Conservation (phyloP, 2,329 filamentous ascomycete species). For the Cladosporium oxysporum region DNA sequence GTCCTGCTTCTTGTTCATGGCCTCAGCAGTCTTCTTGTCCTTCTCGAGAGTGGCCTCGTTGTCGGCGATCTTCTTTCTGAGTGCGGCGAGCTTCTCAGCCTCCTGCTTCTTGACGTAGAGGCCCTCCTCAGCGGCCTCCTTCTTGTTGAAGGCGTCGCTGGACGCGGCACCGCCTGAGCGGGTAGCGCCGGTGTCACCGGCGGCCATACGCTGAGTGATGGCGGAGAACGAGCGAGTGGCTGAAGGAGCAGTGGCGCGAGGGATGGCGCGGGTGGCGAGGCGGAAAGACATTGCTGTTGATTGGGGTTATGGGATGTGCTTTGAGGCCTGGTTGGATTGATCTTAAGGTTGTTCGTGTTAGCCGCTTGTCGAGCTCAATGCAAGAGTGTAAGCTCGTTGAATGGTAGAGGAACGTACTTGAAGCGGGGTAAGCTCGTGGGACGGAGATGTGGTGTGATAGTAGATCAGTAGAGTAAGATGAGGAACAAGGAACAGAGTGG, state of each 20-base stretch:
- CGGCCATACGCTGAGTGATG: slow-evolving; percentile 45
- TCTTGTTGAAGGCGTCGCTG: slow-evolving; percentile 90
- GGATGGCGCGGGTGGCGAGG: slow-evolving; percentile 25
- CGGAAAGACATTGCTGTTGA: slow-evolving; percentile 30
- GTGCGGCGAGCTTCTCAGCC: slow-evolving; percentile 68
- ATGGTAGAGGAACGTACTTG: not conserved
- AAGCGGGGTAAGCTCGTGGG: not conserved
- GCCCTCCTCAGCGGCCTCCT: slow-evolving; percentile 85
- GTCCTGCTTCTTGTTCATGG: slow-evolving; percentile 24
- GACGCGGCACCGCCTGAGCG: slow-evolving; percentile 43
- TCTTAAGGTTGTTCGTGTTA: not conserved
- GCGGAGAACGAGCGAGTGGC: slow-evolving; percentile 44
- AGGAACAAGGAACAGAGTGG: not conserved
- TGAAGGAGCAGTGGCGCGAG: slow-evolving; percentile 38
- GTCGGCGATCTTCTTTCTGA: slow-evolving; percentile 40
- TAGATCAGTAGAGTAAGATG: not conserved
- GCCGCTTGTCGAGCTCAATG: not conserved
- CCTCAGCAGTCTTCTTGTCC: slow-evolving; percentile 34
- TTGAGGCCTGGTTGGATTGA: not conserved
- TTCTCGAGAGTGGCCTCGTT: slow-evolving; percentile 32
- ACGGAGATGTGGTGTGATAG: not conserved
- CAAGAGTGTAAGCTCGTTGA: not conserved
- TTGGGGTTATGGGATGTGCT: not conserved
- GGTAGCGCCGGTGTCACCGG: slow-evolving; percentile 46
- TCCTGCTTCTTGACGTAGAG: slow-evolving; percentile 84